These are phyloP conservation scores for Dichomitus squalens DNA, from an alignment of 1,284 basidiomycete species.

Conservation along the genomic window DNA sequence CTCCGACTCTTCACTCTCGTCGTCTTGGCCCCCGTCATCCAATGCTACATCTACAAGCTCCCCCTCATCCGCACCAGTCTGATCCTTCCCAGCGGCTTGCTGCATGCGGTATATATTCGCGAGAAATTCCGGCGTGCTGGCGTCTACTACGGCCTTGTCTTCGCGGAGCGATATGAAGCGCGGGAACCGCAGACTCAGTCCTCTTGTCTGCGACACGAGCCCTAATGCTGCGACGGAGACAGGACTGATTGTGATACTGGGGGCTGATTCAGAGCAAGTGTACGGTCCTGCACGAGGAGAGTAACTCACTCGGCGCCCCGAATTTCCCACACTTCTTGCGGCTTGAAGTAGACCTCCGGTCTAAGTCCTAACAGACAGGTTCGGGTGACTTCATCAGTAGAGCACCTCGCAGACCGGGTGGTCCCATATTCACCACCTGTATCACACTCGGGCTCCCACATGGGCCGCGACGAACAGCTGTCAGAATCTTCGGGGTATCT, in stretches of 20 bases:
- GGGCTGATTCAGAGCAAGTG: not conserved
- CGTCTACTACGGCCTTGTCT: slow-evolving; percentile 81
- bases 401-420: slow-evolving; percentile 1
- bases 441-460: slow-evolving; percentile 62
- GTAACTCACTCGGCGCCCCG: slow-evolving; percentile 82
- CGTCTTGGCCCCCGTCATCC: slow-evolving; percentile 37
- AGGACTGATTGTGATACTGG: slow-evolving; percentile 85
- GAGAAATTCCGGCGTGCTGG: slow-evolving; percentile 76
- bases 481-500: slow-evolving; percentile 69
- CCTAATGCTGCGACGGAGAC: slow-evolving; percentile 84
- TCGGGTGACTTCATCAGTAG: too few species aligned
- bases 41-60: slow-evolving; percentile 58
- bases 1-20: slow-evolving; percentile 11
- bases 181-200: slow-evolving; percentile 87
- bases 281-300: not conserved
- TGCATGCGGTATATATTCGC: slow-evolving; percentile 72
- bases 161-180: slow-evolving; percentile 81
- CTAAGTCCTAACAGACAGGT: slow-evolving; percentile 53
- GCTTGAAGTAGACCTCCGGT: slow-evolving; percentile 86
- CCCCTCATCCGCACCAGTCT: slow-evolving; percentile 50
- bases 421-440: slow-evolving; percentile 55
- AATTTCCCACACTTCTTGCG: slow-evolving; percentile 90
- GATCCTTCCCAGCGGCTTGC: slow-evolving; percentile 44
- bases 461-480: slow-evolving; percentile 60
- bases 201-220: slow-evolving; percentile 66